Conservation (phyloP, 306 rosid genomes). For the Bauhinia variegata region DNA sequence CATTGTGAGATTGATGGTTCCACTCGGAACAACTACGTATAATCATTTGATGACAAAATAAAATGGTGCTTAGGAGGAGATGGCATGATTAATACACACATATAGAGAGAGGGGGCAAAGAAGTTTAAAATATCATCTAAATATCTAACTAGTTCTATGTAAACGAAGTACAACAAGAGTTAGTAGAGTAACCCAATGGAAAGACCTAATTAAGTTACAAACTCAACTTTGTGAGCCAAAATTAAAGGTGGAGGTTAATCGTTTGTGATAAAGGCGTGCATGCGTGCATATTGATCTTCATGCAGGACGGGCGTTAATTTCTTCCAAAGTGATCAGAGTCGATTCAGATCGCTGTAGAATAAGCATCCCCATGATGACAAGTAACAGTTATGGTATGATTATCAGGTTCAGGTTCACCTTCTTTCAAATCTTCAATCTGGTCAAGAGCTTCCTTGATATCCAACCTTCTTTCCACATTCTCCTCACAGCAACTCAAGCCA, state of each 20-base stretch:
- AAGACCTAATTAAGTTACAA: conserved; percentile 22
- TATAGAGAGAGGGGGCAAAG: no score
- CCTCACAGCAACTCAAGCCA: conserved; percentile 90
- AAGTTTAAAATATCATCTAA: conserved; percentile 16
- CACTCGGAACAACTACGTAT: no score
- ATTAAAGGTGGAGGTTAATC: no score
- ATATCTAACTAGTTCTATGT: conserved; percentile 30
- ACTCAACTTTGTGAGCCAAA: not conserved
- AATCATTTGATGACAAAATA: no score
- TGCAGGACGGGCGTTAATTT: no score
- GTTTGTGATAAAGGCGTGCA: no score
- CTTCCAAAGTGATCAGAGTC: conserved; percentile 21
- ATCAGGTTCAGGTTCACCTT: conserved; percentile 40
- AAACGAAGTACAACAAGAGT: conserved; percentile 25
- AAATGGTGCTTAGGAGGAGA: no score
- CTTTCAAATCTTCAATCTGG: conserved; percentile 62
- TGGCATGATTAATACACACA: no score
- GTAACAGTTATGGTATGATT: conserved; percentile 38
- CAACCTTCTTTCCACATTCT: conserved; percentile 76
- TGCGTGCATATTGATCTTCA: no score
- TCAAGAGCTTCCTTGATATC: conserved; percentile 63
- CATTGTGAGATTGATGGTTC: no score
- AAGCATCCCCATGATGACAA: conserved; percentile 44
- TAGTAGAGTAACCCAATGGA: not conserved
- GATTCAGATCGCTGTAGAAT: conserved; percentile 49